Evolutionary conservation across 2,329 filamentous ascomycete genomes (phyloP), one percentile per base, ranked within the genome.

Genomic region (Trichoderma oligosporum): DNA sequence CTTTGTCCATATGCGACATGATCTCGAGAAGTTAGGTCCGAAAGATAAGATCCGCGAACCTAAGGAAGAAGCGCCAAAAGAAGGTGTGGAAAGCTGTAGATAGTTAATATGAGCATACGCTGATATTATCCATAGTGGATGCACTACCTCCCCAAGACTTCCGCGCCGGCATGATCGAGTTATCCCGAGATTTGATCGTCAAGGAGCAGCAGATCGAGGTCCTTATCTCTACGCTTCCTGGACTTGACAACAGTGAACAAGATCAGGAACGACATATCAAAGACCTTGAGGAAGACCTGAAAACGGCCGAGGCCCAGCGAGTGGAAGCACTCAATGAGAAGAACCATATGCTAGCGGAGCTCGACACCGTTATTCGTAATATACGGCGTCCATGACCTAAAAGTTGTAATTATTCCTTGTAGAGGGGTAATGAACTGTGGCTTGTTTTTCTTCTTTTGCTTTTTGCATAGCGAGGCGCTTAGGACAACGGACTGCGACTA

Each of bases 131-230:
- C 8, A 4, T 61, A 83, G 84, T 87, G 18, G 81, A 85, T 20
- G 80, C 86, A 2, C 77, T 87, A 24, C 76, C 83, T 0, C 72
- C 80, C 8, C 83, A 87, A 39, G 82, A 83, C 49, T 89, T 90
- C 71, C 78, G 81, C 56, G 80, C 82, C 3, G 83, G 86, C 45
- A 81, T 91, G 68, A 77, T 84, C 60, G 89, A 93, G 70, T 77
- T 94, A 53, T 87, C 88, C 35, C 82, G 83, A 61, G 89, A 93
- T 68, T 77, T 94, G 24, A 85, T 93, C 58, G 71, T 88, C 58
- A 91, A 92, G 67, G 87, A 91, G 65, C 88, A 92, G 73, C 88
- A 93, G 74, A 91, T 94, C 61, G 89, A 94, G 70, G 78, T 83
- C 42, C 75, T 94, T 46, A 88, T 93, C 58, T 87, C 85, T 14